A percentile compares a stretch with the other conserved stretches of the same genome.
phyloP scores from a whole-genome alignment of 2,329 filamentous ascomycete genomes.

The Coniochaeta sp. region DNA sequence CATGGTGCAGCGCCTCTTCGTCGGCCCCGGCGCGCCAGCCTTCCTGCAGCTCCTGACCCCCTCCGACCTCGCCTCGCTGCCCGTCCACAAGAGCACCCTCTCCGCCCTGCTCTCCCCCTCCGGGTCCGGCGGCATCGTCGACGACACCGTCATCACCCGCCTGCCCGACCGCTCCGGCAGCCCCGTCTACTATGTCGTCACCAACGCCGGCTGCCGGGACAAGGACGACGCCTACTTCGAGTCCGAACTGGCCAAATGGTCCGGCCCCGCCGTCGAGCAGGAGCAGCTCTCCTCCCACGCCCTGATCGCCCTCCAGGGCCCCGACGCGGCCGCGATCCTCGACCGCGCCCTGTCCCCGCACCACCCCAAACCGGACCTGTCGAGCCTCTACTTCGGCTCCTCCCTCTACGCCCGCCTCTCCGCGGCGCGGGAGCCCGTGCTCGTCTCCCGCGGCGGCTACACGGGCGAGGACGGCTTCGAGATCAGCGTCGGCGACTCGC shows the following conservation, averaged over 20 bases:
- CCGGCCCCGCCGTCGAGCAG: constrained; percentile 39
- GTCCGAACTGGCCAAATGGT: constrained; percentile 50
- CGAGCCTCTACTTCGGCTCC: constrained; percentile 74
- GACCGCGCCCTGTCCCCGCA: constrained; percentile 42
- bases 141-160: constrained; percentile 86
- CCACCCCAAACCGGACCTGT: constrained; percentile 43
- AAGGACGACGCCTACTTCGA: constrained; percentile 78
- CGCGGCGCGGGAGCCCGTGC: constrained; percentile 49
- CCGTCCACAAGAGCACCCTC: constrained; percentile 65
- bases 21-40: constrained; percentile 68
- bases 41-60: constrained; percentile 86
- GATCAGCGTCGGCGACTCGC: constrained; percentile 63
- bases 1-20: constrained; percentile 88
- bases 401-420: constrained; percentile 59
- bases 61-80: constrained; percentile 58
- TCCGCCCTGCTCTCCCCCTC: constrained; percentile 75
- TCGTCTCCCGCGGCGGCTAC: constrained; percentile 87
- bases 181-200: constrained; percentile 83
- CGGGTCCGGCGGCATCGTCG: constrained; percentile 80
- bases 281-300: constrained; percentile 65
- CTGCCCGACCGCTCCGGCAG: constrained; percentile 34
- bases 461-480: constrained; percentile 98
- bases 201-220: constrained; percentile 84
- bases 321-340: constrained; percentile 65
- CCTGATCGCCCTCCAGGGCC: constrained; percentile 85